phyloP scores from a whole-genome alignment of 2,329 filamentous ascomycete genomes.

The Stachybotrys chartarum region DNA sequence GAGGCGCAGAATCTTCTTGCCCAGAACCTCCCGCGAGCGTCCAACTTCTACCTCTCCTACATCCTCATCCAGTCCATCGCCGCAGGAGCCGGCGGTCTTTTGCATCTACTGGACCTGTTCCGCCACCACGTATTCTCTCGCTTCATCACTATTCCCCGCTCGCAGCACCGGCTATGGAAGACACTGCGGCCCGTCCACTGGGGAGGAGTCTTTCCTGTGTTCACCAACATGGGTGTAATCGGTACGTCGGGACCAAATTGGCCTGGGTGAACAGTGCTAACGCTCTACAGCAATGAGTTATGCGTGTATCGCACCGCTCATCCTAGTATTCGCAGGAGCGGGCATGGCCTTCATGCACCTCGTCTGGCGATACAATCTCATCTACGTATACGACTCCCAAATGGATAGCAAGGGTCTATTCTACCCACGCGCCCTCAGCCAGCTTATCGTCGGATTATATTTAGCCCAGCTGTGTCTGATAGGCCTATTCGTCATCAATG shows the following conservation, averaged over 20 bases:
- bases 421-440: constrained; percentile 81
- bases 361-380: constrained; percentile 83
- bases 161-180: constrained; percentile 73
- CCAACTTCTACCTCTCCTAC: constrained; percentile 92
- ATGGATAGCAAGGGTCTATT: constrained; percentile 85
- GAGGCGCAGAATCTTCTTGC: constrained; percentile 60
- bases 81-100: constrained; percentile 65
- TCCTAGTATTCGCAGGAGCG: constrained; percentile 73
- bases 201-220: constrained; percentile 76
- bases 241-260: constrained; percentile 33
- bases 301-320: constrained; percentile 76
- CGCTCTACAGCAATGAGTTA: constrained; percentile 64
- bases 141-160: constrained; percentile 70
- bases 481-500: constrained; percentile 70
- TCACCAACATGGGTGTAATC: constrained; percentile 75
- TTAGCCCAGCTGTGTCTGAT: constrained; percentile 76
- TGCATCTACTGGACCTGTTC: constrained; percentile 62
- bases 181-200: constrained; percentile 67
- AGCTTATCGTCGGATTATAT: constrained; percentile 79
- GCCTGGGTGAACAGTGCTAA: too few relatives aligned
- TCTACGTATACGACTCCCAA: constrained; percentile 75
- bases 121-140: constrained; percentile 55
- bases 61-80: constrained; percentile 87
- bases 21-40: constrained; percentile 68
- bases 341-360: constrained; percentile 78